These are phyloP conservation scores for Magnaporthiopsis incrustans DNA, from an alignment of 2,329 filamentous ascomycete species.

Conservation along the genomic window DNA sequence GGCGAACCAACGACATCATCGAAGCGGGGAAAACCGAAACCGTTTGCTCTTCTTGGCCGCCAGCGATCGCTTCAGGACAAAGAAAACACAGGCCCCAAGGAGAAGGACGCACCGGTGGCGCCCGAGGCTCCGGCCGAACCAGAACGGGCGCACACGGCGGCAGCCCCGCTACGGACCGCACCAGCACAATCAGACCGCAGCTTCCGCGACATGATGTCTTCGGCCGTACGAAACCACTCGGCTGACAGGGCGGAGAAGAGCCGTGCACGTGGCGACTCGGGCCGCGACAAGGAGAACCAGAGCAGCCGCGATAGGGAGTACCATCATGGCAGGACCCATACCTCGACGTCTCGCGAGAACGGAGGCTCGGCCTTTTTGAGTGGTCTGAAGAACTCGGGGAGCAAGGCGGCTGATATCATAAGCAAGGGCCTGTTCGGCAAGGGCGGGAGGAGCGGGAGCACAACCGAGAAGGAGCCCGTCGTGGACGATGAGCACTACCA, in stretches of 20 bases:
- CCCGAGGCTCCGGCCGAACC: slow-evolving; percentile 25
- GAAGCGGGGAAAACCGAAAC: slow-evolving; percentile 46
- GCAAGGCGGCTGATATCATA: slow-evolving; percentile 70
- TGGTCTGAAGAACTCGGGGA: slow-evolving; percentile 64
- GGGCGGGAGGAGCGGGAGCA: slow-evolving; percentile 62
- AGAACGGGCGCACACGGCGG: slow-evolving; percentile 28
- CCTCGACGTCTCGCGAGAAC: slow-evolving; percentile 51
- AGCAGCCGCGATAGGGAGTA: slow-evolving; percentile 32
- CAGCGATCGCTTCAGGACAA: slow-evolving; percentile 42
- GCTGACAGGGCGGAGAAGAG: slow-evolving; percentile 67
- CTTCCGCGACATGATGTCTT: slow-evolving; percentile 59
- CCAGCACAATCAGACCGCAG: slow-evolving; percentile 57
- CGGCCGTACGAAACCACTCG: slow-evolving; percentile 61
- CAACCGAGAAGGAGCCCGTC: slow-evolving; percentile 54
- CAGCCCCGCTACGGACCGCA: slow-evolving; percentile 48
- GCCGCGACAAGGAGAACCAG: slow-evolving; percentile 17
- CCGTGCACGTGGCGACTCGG: slow-evolving; percentile 32
- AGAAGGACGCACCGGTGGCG: slow-evolving; percentile 13
- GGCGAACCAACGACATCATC: slow-evolving; percentile 30
- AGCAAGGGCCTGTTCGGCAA: slow-evolving; percentile 80
- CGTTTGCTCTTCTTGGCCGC: slow-evolving; percentile 45
- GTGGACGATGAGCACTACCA: slow-evolving; percentile 79
- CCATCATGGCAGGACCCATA: slow-evolving; percentile 34
- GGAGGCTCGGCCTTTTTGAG: slow-evolving; percentile 59
- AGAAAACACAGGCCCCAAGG: slow-evolving; percentile 33